Percentiles rank a stretch among this genome's conserved stretches.
These are phyloP conservation scores for Calocera cornea DNA, from an alignment of 768 basidiomycete genomes.

Conservation along the genomic window DNA sequence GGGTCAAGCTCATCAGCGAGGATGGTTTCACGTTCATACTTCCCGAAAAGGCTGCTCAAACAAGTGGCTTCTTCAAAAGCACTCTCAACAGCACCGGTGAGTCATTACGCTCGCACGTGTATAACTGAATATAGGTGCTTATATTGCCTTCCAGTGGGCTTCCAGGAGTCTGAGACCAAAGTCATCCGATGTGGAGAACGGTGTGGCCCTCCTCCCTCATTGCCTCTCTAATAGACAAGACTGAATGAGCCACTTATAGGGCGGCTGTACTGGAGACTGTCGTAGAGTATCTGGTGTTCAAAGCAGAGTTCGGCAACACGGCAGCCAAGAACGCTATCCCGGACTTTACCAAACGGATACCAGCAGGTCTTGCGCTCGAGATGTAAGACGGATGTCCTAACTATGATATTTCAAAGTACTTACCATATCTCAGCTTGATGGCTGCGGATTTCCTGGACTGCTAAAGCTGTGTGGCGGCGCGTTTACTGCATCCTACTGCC, in stretches of 20 bases:
- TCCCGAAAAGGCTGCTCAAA: constrained; percentile 54
- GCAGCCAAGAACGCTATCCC: constrained; percentile 68
- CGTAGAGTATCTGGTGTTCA: constrained; percentile 80
- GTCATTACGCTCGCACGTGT: constrained; percentile 12
- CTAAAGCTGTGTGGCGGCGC: not conserved
- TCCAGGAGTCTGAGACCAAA: constrained; percentile 58
- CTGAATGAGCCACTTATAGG: constrained; percentile 17
- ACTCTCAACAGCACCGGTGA: constrained; percentile 64
- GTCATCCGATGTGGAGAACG: constrained; percentile 58
- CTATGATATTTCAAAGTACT: not conserved
- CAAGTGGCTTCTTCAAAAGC: constrained; percentile 68
- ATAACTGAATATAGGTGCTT: not conserved
- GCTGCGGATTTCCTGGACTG: constrained; percentile 25
- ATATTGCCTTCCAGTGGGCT: constrained; percentile 38
- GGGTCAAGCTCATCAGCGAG: constrained; percentile 61
- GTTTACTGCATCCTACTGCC: not conserved
- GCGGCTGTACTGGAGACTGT: constrained; percentile 71
- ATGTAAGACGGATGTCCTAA: constrained; percentile 39
- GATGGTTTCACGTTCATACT: constrained; percentile 78
- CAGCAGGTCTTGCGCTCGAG: constrained; percentile 78
- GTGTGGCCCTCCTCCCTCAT: constrained; percentile 26
- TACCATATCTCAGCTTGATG: constrained; percentile 17
- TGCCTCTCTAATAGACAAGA: not conserved
- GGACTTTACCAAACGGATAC: constrained; percentile 71
- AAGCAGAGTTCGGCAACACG: constrained; percentile 57